Percentiles rank a stretch among this genome's conserved stretches.
Conservation (phyloP, 148 eudicot species). For the Talinum fruticosum region DNA sequence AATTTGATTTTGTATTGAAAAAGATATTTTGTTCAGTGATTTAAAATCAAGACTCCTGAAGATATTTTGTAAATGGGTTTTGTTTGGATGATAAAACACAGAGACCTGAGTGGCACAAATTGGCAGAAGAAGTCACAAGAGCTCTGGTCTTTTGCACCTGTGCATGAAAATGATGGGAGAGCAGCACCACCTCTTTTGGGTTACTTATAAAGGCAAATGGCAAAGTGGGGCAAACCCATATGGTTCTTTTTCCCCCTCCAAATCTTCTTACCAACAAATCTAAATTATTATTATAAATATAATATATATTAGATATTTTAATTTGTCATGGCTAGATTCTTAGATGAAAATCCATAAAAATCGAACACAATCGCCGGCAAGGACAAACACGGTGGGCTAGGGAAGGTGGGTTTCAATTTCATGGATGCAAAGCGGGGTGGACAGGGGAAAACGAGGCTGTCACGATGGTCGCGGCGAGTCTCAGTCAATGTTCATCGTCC, state of each 20-base stretch:
- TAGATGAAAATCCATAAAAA: too few species aligned
- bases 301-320: too few species aligned
- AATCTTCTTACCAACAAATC: too few species aligned
- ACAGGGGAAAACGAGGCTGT: too few species aligned
- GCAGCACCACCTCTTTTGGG: not conserved
- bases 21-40: not conserved
- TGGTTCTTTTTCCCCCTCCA: not conserved
- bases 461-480: too few species aligned
- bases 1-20: not conserved
- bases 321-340: too few species aligned
- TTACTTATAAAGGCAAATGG: not conserved
- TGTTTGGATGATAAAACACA: not conserved
- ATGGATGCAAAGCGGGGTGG: too few species aligned
- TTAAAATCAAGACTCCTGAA: not conserved
- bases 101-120: slow-evolving; percentile 7
- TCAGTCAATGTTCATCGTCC: too few species aligned
- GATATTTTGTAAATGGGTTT: not conserved
- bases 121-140: slow-evolving; percentile 3
- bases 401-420: too few species aligned
- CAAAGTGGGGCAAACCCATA: not conserved
- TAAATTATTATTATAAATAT: too few species aligned
- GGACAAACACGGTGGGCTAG: too few species aligned
- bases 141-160: not conserved
- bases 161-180: not conserved
- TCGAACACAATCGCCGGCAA: too few species aligned